Evolutionary conservation across 2,329 filamentous ascomycete species (phyloP), one percentile per base, ranked within the genome.

Genomic region (Fusarium oligoseptatum): DNA sequence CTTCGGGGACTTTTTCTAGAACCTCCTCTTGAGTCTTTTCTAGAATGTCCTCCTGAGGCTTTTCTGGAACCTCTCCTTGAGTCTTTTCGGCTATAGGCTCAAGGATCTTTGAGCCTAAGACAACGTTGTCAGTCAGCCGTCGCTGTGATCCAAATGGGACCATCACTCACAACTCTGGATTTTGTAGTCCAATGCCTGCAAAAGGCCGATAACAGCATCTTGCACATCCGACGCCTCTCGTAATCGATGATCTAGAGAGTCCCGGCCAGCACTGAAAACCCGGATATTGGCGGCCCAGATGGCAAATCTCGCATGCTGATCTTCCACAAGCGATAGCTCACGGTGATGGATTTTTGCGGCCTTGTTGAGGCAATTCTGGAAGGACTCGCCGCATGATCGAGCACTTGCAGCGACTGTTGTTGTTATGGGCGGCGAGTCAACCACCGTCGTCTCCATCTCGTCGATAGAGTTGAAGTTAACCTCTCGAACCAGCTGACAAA

Each of bases 321-420:
- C 8, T 5, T 48, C 43, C 22, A 48, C 43, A 6, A 48, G 22
- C 8, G 43, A 48, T 27, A 27, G 5, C 8, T 48, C 43, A 27
- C 43, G 43, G 22, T 27, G 43, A 1, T 48, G 43, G 5, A 48
- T 48, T 27, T 48, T 15, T 2, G 43, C 43, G 8, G 48, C 52
- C 17, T 64, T 55, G 34, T 64, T 22, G 5, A 67, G 27, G 27
- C 65, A 67, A 9, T 29, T 22, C 22, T 67, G 65, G 17, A 67
- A 64, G 4, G 58, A 58, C 29, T 67, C 29, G 11, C 45, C n/a
- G 6, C 58, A 63, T 36, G 15, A 50, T n/a, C 48, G 39, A 22
- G 50, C 65, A n/a, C 9, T 63, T 17, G 17, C 58, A 11, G 58
- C 58, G 6, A 67, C 65, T 1, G 37, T 63, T 15, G 39, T n/a